Evolutionary conservation across 192 early-diverging fungal genomes (phyloP).

Genomic region (Mycoemilia scoparia): DNA sequence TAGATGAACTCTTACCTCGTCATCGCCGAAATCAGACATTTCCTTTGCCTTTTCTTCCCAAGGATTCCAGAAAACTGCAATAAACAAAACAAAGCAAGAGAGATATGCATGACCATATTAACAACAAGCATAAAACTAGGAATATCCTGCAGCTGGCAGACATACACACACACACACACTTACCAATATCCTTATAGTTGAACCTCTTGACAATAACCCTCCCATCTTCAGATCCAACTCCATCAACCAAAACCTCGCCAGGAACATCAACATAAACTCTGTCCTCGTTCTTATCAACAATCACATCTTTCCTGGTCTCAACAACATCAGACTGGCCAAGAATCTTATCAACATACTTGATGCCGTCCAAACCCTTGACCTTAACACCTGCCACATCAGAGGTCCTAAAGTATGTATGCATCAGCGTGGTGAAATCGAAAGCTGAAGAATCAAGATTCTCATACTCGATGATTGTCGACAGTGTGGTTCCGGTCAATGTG

Average conservation of each 20-base stretch:
- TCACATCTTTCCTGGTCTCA: slow-evolving; percentile 35
- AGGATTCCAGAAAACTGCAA: slow-evolving; percentile 92
- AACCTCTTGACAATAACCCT: slow-evolving; percentile 10
- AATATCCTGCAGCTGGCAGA: no score
- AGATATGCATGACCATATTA: no score
- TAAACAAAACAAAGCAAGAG: no score
- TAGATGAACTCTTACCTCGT: no score
- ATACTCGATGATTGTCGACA: slow-evolving; percentile 52
- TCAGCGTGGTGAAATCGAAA: slow-evolving; percentile 73
- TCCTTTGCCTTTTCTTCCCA: slow-evolving; percentile 76
- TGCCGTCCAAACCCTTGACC: slow-evolving; percentile 47
- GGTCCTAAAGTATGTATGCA: slow-evolving; percentile 80
- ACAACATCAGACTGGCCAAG: slow-evolving; percentile 9
- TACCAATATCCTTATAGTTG: slow-evolving; percentile 32
- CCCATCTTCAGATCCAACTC: slow-evolving; percentile 9
- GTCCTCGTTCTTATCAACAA: slow-evolving; percentile 57
- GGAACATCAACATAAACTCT: slow-evolving; percentile 62
- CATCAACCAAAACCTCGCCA: slow-evolving; percentile 15
- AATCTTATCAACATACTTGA: slow-evolving; percentile 57
- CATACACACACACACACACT: no score
- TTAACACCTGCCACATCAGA: slow-evolving; percentile 38
- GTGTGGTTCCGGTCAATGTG: slow-evolving; percentile 44
- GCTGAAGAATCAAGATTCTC: slow-evolving; percentile 52
- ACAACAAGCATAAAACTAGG: no score
- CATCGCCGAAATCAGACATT: slow-evolving; percentile 83